Base-by-base conservation (phyloP, 805 yeast species). In the Scheffersomyces ergatensis region DNA sequence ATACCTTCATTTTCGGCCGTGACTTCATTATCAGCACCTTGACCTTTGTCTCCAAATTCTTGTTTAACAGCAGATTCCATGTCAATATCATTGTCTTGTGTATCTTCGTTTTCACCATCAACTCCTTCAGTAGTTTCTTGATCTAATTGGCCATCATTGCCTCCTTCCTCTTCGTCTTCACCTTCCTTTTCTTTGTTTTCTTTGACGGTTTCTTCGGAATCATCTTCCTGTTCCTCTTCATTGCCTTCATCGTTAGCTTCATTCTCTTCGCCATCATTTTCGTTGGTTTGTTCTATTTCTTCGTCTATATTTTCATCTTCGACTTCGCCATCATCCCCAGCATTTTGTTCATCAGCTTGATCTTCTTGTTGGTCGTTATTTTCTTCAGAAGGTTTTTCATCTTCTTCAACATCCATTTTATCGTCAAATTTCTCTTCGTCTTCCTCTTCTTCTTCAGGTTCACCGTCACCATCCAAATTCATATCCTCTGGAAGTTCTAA, bases 401-500 rank as follows among this genome's bases (percentile, higher is more conserved):
- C 67, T 17, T 69, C 72, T 33, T 61, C 67, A 23, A 62, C 66
- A 18, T 59, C 58, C 26, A 54, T 65, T 31, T 57, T 66, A 13
- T 62, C 62, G 19, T 46, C 52, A 30, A 34, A 37, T 24, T 38
- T 37, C 3, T 42, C 37, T 15, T 47, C 50, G 14, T 60, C 65
- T 7, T 67, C 74, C 5, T 68, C 76, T 2, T 67, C 74, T n/a
- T 58, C 64, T 9, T 51, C 61, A 2, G 49, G 60, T 9, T 82
- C 90, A 4, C 75, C 83, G 18, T 78, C 95, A n/a, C 82, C 82
- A 55, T 92, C 98, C 23, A 92, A 68, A 50, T 92, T 82, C 73
- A 92, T 78, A 53, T 90, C 96, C 13, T 93, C 98, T 0, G 98
- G 97, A 21, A 92, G 70, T 17, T 93, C 97, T 48, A 92, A 68